phyloP scores from a whole-genome alignment of 2,329 filamentous ascomycete genomes.

The Neocucurbitaria cava region DNA sequence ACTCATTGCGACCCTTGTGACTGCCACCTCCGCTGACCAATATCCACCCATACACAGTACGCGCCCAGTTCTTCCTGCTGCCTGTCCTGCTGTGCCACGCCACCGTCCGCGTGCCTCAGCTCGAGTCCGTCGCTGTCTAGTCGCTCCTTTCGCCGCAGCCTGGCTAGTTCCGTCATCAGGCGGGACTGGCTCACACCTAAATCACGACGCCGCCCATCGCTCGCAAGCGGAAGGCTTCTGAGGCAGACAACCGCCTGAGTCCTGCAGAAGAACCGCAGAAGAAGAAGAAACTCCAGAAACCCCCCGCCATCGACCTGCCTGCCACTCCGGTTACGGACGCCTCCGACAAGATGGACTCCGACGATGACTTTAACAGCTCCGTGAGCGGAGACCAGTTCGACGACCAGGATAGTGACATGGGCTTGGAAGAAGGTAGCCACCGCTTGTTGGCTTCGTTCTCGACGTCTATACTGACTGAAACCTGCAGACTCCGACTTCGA shows the following conservation, averaged over 20 bases:
- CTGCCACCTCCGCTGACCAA: conserved; percentile 37
- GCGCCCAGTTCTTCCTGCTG: conserved; percentile 10
- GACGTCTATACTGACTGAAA: conserved; percentile 22
- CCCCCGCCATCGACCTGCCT: conserved; percentile 28
- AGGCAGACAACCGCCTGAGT: conserved; percentile 36
- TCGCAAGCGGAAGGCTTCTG: conserved; percentile 51
- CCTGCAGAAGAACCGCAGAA: conserved; percentile 38
- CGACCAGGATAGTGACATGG: conserved; percentile 77
- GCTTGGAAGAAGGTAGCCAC: conserved; percentile 53
- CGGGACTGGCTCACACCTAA: conserved; percentile 42
- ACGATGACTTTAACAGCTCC: conserved; percentile 90
- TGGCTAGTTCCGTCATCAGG: conserved; percentile 52
- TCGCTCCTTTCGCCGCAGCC: conserved; percentile 33
- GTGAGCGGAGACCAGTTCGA: conserved; percentile 78
- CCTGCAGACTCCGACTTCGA: conserved; percentile 58
- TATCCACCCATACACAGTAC: conserved; percentile 8
- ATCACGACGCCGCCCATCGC: conserved; percentile 48
- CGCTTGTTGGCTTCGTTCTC: neutral
- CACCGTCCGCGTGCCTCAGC: conserved; percentile 12
- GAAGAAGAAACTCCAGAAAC: conserved; percentile 35
- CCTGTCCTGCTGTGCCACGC: conserved; percentile 14
- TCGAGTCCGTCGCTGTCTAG: conserved; percentile 10
- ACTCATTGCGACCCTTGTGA: conserved; percentile 31
- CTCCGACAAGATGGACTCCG: conserved; percentile 81
- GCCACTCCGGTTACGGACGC: conserved; percentile 44